phyloP scores from a whole-genome alignment of 2,329 filamentous ascomycete species.

The Xylaria digitata region DNA sequence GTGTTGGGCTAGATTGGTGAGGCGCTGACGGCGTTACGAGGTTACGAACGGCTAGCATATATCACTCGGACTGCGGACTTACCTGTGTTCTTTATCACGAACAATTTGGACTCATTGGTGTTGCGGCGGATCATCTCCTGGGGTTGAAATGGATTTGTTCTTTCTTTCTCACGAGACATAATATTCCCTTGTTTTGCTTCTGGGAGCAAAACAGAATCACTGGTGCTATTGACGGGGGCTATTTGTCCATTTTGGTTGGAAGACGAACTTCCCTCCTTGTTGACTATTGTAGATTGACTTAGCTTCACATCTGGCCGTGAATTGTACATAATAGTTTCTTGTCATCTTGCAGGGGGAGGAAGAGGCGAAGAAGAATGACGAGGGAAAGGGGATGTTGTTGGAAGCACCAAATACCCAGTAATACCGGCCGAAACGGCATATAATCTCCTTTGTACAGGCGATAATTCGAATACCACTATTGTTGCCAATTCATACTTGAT shows the following conservation, averaged over 20 bases:
- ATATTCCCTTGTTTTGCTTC: slow-evolving; percentile 30
- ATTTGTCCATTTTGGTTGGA: slow-evolving; percentile 9
- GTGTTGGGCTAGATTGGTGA: slow-evolving; percentile 40
- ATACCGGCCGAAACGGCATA: slow-evolving; percentile 46
- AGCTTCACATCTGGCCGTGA: slow-evolving; percentile 12
- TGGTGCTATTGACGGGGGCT: slow-evolving; percentile 9
- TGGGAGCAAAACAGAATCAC: slow-evolving; percentile 13
- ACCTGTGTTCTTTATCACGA: slow-evolving; percentile 28
- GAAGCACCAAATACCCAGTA: slow-evolving; percentile 37
- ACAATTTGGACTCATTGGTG: slow-evolving; percentile 30
- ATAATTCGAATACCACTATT: slow-evolving; percentile 25
- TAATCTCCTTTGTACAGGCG: slow-evolving; percentile 44
- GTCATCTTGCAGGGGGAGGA: slow-evolving; percentile 23
- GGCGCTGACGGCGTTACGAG: slow-evolving; percentile 48
- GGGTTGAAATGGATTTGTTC: slow-evolving; percentile 22
- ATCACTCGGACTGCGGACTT: slow-evolving; percentile 37
- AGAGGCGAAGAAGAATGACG: background rate
- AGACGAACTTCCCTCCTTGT: slow-evolving; percentile 9
- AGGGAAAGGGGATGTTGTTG: slow-evolving; percentile 11
- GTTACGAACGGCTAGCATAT: slow-evolving; percentile 47
- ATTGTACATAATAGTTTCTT: slow-evolving; percentile 33
- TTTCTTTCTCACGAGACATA: slow-evolving; percentile 34
- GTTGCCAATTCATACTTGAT: background rate
- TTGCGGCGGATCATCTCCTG: slow-evolving; percentile 35
- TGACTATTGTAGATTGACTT: slow-evolving; percentile 28